Evolutionary conservation across 1,284 basidiomycete species (phyloP), one percentile per base, ranked within the genome.

Genomic region (Waitea zeae): DNA sequence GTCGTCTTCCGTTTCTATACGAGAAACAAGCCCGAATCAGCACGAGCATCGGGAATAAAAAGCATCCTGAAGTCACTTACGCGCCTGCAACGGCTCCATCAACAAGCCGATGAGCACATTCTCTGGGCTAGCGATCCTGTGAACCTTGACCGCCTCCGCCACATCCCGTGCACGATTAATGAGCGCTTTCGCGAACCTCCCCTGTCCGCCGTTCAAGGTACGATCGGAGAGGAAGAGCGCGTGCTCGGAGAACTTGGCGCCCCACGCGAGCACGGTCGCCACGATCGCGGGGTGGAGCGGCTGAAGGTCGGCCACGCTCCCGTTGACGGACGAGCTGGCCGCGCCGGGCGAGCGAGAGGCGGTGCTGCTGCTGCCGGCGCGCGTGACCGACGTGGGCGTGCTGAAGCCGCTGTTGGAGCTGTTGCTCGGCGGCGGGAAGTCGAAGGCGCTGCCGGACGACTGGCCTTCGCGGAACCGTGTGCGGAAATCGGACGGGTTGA

Each of bases 191-290:
- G 81, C 79, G 6, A 95, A 60, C 17, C 74, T 54, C 49, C 83
- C 86, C 45, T 86, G 75, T 7, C 76, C 70, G 28, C 59, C 57
- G 37, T 74, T 75, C 42, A 74, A 71, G 34, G 67, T 61, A 30
- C 87, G 67, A 56, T 93, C 89, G 18, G 73, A 68, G 4, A 75
- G 62, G 31, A 93, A 68, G 40, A 88, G 56, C 0, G 78, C 74
- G 49, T 90, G 81, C 45, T 92, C 86, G 7, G 82, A 83, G 51
- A 93, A 93, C 46, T 89, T 87, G 29, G 84, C 77, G 14, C 89
- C 89, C 78, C 84, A 92, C 0, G 88, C 86, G 32, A 95, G 61
- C n/a, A 90, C 77, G 1, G 81, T 79, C 3, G 89, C 88, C 26
- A 93, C 64, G 12, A 90, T 61, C 2, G 79, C 70, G 30, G 80